Percentiles rank a stretch among this genome's conserved stretches.
Evolutionary conservation across 2,329 filamentous ascomycete genomes (phyloP).

Genomic region (Fusarium udum): DNA sequence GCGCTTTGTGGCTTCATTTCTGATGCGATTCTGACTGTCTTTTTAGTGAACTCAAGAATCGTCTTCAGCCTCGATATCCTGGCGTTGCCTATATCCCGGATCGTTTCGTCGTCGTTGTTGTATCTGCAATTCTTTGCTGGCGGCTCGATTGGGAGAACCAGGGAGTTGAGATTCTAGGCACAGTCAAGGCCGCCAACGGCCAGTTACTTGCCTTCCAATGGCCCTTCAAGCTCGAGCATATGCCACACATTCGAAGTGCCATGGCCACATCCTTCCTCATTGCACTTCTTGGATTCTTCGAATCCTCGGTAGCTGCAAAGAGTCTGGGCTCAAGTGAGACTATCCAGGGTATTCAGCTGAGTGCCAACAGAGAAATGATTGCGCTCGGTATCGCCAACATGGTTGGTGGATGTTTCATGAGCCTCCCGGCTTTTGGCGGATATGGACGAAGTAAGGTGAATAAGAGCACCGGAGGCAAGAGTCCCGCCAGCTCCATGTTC

Average conservation of each 20-base stretch:
- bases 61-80: constrained; percentile 80
- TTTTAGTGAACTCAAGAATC: constrained; percentile 79
- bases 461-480: constrained; percentile 88
- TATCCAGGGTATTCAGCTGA: constrained; percentile 83
- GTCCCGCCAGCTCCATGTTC: constrained; percentile 92
- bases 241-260: constrained; percentile 84
- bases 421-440: constrained; percentile 91
- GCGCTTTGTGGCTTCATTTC: neutral
- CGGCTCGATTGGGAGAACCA: constrained; percentile 78
- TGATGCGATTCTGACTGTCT: constrained; percentile 1
- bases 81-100: constrained; percentile 90
- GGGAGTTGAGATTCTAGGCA: constrained; percentile 85
- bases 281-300: constrained; percentile 96
- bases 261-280: constrained; percentile 95
- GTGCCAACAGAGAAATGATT: constrained; percentile 91
- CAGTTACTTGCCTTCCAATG: constrained; percentile 82
- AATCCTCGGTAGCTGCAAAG: constrained; percentile 95
- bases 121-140: constrained; percentile 84
- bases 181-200: constrained; percentile 78
- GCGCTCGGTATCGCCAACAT: constrained; percentile 91
- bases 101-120: constrained; percentile 86
- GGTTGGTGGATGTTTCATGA: constrained; percentile 91
- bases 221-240: constrained; percentile 79
- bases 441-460: constrained; percentile 98
- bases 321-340: constrained; percentile 77